A percentile compares a stretch with the other conserved stretches of the same genome.
Evolutionary conservation across 495 filamentous ascomycete genomes (phyloP).

Genomic region (Aspergillus conjunctus): DNA sequence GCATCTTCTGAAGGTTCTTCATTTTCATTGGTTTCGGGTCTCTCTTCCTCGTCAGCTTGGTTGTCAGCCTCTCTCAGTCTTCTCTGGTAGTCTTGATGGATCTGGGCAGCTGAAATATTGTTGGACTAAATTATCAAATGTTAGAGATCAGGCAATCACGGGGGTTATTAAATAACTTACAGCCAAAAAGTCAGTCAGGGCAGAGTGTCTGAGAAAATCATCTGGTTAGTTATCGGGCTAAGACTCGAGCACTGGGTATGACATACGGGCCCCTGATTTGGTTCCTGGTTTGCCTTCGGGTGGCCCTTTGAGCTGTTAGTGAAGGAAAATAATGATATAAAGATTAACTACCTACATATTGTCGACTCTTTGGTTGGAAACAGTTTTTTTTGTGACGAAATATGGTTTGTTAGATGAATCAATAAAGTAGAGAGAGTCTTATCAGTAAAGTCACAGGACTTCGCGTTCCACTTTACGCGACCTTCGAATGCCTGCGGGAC

Average conservation of each 20-base stretch:
- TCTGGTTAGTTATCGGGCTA: slow-evolving; percentile 22
- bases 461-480: slow-evolving; percentile 56
- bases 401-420: neutral
- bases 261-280: slow-evolving; percentile 65
- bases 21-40: slow-evolving; percentile 32
- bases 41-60: slow-evolving; percentile 38
- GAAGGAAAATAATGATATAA: neutral
- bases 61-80: slow-evolving; percentile 46
- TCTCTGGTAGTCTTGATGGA: slow-evolving; percentile 64
- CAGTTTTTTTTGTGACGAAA: neutral
- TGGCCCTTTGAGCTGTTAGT: slow-evolving; percentile 37
- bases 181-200: slow-evolving; percentile 79
- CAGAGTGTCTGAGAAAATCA: slow-evolving; percentile 57
- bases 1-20: slow-evolving; percentile 34
- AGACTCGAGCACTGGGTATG: neutral
- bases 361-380: neutral
- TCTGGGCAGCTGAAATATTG: slow-evolving; percentile 85
- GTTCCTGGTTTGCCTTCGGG: slow-evolving; percentile 48
- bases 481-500: slow-evolving; percentile 10
- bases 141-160: slow-evolving; percentile 10
- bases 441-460: slow-evolving; percentile 40
- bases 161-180: slow-evolving; percentile 42
- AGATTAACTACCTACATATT: slow-evolving; percentile 20
- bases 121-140: slow-evolving; percentile 58
- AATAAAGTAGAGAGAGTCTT: neutral